Base-by-base conservation (phyloP, 768 basidiomycete genomes). In the Mycena leptocephala region DNA sequence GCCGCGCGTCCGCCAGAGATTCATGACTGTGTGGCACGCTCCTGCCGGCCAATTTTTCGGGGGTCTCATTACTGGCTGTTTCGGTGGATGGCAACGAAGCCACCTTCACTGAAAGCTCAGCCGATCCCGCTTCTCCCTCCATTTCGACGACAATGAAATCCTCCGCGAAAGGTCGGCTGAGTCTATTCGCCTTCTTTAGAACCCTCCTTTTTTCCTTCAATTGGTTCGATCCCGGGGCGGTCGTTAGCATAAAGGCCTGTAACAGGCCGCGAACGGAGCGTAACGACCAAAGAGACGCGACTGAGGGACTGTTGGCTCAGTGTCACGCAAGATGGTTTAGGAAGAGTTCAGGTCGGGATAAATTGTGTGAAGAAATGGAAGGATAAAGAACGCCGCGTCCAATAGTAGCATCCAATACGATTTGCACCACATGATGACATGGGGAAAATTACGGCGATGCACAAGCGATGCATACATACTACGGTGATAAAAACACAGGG, bases 81-180 rank as follows among this genome's bases (percentile, higher is more conserved):
- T 73, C 64, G 26, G 22, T 14, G 11, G 35, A 14, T 33, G 56
- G 7, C 30, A 30, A 69, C 10, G 39, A 53, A 30, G 67, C 30
- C 22, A n/a, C n/a, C n/a, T n/a, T n/a, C n/a, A 18, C 20, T 39
- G 14, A 16, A 48, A 37, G 37, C 35, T 37, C 55, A 20, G 39
- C 30, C 32, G 55, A 41, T n/a, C 30, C 26, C 24, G 66, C 32
- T n/a, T 51, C 39, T 46, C 30, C 61, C 48, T 62, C 58, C 53
- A 66, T 53, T 10, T 51, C 46, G 30, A 63, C n/a, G 26, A 51
- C 20, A 35, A 63, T 33, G n/a, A 51, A 41, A 22, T 43, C 68
- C 33, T 88, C 85, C 43, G 86, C 86, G 51, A 91, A 85, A 59
- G 88, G 85, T 63, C 82, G 85, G 75, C 86, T 87, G 59, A 91